Evolutionary conservation across 1,284 basidiomycete genomes (phyloP).

Genomic region (Cryptococcus neoformans): DNA sequence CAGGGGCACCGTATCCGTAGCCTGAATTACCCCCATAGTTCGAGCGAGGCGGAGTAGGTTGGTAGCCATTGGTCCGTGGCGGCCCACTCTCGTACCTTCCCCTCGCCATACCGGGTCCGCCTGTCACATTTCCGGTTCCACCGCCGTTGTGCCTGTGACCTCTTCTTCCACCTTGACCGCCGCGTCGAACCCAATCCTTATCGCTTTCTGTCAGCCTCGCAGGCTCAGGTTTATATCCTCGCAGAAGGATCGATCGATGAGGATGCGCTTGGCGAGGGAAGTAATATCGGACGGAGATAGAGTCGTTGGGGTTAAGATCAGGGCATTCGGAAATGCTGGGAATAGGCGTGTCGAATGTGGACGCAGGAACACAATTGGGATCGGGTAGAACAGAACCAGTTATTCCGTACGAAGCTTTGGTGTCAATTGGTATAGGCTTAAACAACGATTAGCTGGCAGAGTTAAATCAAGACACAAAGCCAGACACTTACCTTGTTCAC

Average conservation of each 20-base stretch:
- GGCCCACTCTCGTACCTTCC: slow-evolving; percentile 9
- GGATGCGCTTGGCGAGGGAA: slow-evolving; percentile 84
- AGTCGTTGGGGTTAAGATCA: slow-evolving; percentile 82
- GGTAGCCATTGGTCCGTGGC: slow-evolving; percentile 9
- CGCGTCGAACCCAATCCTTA: slow-evolving; percentile 61
- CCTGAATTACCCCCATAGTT: slow-evolving; percentile 1
- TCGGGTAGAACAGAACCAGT: slow-evolving; percentile 77
- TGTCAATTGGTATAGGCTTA: slow-evolving; percentile 60
- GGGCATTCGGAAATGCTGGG: slow-evolving; percentile 50
- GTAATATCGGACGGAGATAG: slow-evolving; percentile 81
- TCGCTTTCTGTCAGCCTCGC: slow-evolving; percentile 70
- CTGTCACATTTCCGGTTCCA: slow-evolving; percentile 6
- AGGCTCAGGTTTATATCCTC: slow-evolving; percentile 63
- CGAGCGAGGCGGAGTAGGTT: slow-evolving; percentile 1
- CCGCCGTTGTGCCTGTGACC: slow-evolving; percentile 14
- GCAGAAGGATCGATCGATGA: slow-evolving; percentile 80
- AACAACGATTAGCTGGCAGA: neutral
- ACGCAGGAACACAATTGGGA: slow-evolving; percentile 84
- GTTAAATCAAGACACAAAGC: neutral
- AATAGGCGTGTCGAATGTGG: slow-evolving; percentile 80
- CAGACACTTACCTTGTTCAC: slow-evolving; percentile 61
- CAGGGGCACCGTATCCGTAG: neutral
- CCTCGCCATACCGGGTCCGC: slow-evolving; percentile 23
- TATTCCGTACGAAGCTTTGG: slow-evolving; percentile 69
- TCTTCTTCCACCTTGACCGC: slow-evolving; percentile 21